Evolutionary conservation across 1,284 basidiomycete species (phyloP).

Genomic region (Sporisorium reilianum): DNA sequence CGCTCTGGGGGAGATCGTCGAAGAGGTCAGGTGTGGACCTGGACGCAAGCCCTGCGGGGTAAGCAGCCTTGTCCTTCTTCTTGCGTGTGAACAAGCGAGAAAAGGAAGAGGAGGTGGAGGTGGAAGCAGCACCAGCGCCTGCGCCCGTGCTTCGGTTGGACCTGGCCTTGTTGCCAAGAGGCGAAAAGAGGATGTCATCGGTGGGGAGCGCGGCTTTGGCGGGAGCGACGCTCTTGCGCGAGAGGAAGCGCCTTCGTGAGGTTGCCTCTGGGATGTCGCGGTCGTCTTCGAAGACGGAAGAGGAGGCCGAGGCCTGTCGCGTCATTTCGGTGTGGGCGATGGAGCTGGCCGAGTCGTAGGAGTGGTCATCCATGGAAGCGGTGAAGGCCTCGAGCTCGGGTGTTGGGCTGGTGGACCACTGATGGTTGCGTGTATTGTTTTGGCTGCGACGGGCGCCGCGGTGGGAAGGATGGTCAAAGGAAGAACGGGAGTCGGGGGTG

Average conservation of each 20-base stretch:
- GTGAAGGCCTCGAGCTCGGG: slow-evolving; percentile 62
- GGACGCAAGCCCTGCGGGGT: slow-evolving; percentile 26
- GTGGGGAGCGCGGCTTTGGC: slow-evolving; percentile 9
- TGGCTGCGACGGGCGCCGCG: slow-evolving; percentile 16
- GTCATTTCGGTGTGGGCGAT: slow-evolving; percentile 23
- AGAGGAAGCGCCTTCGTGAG: slow-evolving; percentile 34
- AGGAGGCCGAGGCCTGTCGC: slow-evolving; percentile 37
- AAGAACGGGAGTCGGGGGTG: slow-evolving; percentile 19
- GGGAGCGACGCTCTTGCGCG: slow-evolving; percentile 37
- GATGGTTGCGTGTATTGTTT: slow-evolving; percentile 4
- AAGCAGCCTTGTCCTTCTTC: slow-evolving; percentile 52
- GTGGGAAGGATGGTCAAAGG: slow-evolving; percentile 25
- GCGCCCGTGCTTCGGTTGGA: slow-evolving; percentile 20
- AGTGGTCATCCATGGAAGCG: slow-evolving; percentile 30
- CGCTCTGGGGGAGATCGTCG: slow-evolving; percentile 45
- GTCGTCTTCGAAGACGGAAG: slow-evolving; percentile 55
- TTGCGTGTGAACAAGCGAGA: slow-evolving; percentile 56
- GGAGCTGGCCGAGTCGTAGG: slow-evolving; percentile 8
- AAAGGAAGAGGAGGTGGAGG: slow-evolving; percentile 33
- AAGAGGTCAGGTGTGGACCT: slow-evolving; percentile 44
- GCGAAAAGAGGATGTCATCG: slow-evolving; percentile 42
- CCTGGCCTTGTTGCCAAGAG: slow-evolving; percentile 22
- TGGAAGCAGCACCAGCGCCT: slow-evolving; percentile 14
- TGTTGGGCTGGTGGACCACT: slow-evolving; percentile 52
- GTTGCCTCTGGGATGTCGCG: slow-evolving; percentile 30